Conservation (phyloP, 225 moss, liverwort and hornwort genomes). For the Bryum argenteum region DNA sequence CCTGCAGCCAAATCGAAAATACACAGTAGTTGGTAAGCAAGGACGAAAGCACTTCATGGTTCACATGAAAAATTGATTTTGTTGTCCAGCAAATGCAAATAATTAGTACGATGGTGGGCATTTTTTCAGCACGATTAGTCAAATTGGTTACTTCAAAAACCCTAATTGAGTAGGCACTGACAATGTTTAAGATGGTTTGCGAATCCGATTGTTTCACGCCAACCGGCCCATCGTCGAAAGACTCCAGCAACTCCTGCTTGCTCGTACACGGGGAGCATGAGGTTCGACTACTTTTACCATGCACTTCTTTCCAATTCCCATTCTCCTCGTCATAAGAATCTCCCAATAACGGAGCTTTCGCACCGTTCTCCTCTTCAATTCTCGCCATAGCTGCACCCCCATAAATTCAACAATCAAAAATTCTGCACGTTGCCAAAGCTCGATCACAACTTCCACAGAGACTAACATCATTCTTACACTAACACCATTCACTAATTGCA, state of each 20-base stretch:
- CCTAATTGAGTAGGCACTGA: conserved; percentile 18
- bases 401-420: conserved; percentile 6
- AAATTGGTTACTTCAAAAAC: too few relatives aligned
- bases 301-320: conserved; percentile 34
- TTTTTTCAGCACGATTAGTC: too few relatives aligned
- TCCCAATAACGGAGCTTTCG: conserved; percentile 40
- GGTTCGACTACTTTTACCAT: conserved; percentile 34
- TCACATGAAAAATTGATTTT: too few relatives aligned
- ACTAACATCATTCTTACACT: too few relatives aligned
- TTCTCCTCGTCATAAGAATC: conserved; percentile 46
- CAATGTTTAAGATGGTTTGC: conserved; percentile 61
- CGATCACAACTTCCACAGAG: too few relatives aligned
- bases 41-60: too few relatives aligned
- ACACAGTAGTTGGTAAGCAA: neutral
- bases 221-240: conserved; percentile 60
- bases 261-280: conserved; percentile 47
- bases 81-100: too few relatives aligned
- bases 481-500: too few relatives aligned
- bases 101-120: too few relatives aligned
- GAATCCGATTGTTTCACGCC: conserved; percentile 56
- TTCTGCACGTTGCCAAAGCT: too few relatives aligned
- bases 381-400: conserved; percentile 41
- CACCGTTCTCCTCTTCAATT: conserved; percentile 26
- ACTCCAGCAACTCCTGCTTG: conserved; percentile 55
- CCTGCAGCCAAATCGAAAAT: conserved; percentile 51